phyloP scores from a whole-genome alignment of 2,329 filamentous ascomycete species.

The Rhexocercosporidium sp. region DNA sequence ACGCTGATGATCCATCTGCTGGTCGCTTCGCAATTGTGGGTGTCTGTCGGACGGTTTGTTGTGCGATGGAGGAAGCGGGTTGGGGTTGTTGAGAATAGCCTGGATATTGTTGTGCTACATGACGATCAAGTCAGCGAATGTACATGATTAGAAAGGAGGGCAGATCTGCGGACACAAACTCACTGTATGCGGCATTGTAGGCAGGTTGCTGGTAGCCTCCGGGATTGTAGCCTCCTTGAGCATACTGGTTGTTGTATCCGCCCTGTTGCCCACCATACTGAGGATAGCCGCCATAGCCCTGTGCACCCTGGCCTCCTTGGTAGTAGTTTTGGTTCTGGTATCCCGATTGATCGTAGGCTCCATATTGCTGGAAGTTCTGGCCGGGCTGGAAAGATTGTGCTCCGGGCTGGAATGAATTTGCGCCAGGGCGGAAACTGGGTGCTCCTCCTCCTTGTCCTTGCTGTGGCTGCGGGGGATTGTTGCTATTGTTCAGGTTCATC shows the following conservation, averaged over 20 bases:
- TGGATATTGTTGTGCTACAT: conserved; percentile 55
- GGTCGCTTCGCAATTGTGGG: conserved; percentile 70
- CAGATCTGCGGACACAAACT: conserved; percentile 5
- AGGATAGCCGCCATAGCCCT: conserved; percentile 59
- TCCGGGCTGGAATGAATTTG: conserved; percentile 74
- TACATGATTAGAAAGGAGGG: not conserved
- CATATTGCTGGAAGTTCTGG: conserved; percentile 66
- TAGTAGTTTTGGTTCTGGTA: conserved; percentile 63
- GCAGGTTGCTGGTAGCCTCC: conserved; percentile 43
- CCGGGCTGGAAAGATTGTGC: conserved; percentile 75
- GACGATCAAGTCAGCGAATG: conserved; percentile 19
- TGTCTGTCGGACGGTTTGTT: conserved; percentile 52
- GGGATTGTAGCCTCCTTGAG: conserved; percentile 47
- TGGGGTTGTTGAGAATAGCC: conserved; percentile 59
- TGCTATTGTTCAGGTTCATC: conserved; percentile 71
- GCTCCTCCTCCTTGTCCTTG: conserved; percentile 37
- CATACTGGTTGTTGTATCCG: conserved; percentile 54
- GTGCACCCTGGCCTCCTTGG: conserved; percentile 57
- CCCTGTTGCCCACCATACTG: conserved; percentile 56
- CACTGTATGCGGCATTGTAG: conserved; percentile 48
- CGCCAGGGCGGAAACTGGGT: conserved; percentile 66
- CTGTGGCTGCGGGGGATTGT: conserved; percentile 45
- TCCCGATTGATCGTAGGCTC: conserved; percentile 60
- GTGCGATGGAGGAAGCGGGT: conserved; percentile 45
- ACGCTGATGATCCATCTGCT: conserved; percentile 52